phyloP scores from a whole-genome alignment of 2,329 filamentous ascomycete genomes.

The Coniella lustricola region DNA sequence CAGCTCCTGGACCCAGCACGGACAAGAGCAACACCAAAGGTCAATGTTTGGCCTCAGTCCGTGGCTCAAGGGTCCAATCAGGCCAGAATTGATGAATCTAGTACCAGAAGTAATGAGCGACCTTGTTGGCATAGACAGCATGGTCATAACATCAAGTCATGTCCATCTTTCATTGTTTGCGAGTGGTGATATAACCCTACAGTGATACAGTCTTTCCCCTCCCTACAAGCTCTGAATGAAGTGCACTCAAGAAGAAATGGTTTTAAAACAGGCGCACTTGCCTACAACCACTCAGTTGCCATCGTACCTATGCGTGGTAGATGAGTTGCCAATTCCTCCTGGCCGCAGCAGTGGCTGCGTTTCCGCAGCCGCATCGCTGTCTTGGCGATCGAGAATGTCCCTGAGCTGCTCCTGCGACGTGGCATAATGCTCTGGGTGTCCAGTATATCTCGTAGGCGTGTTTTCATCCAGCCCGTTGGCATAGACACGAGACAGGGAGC shows the following conservation, averaged over 20 bases:
- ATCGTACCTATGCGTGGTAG: neutral
- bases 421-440: slow-evolving; percentile 45
- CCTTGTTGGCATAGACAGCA: too few species aligned
- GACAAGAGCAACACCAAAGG: too few species aligned
- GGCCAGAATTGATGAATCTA: too few species aligned
- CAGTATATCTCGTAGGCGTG: slow-evolving; percentile 43
- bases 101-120: too few species aligned
- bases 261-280: too few species aligned
- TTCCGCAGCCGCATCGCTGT: slow-evolving; percentile 42
- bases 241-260: neutral
- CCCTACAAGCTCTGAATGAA: too few species aligned
- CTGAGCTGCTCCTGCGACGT: slow-evolving; percentile 45
- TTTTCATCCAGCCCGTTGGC: slow-evolving; percentile 42
- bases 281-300: neutral
- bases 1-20: too few species aligned
- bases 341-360: slow-evolving; percentile 43
- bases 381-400: slow-evolving; percentile 43
- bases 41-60: too few species aligned
- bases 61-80: too few species aligned
- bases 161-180: neutral
- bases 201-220: too few species aligned
- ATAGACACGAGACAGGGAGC: slow-evolving; percentile 34
- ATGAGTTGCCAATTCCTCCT: slow-evolving; percentile 39
- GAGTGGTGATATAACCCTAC: too few species aligned
- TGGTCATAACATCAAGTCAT: neutral